These are phyloP conservation scores for Carpinus viminea DNA, from an alignment of 306 rosid genomes.

Conservation along the genomic window DNA sequence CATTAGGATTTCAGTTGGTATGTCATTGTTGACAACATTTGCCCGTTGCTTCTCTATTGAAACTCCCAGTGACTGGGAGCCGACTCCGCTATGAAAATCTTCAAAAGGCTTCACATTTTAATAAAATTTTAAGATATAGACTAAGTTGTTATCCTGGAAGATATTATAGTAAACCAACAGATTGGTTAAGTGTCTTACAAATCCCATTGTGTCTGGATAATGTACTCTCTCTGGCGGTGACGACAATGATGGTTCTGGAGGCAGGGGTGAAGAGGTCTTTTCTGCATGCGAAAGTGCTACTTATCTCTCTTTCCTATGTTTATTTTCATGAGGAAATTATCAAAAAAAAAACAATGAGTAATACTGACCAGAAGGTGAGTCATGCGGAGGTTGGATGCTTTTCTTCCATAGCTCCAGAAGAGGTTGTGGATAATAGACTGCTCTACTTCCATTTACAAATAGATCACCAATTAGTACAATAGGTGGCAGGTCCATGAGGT, in stretches of 20 bases:
- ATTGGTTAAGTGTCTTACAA: constrained; percentile 40
- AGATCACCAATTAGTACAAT: constrained; percentile 50
- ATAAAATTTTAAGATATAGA: constrained; percentile 27
- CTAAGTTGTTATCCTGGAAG: constrained; percentile 9
- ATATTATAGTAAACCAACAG: constrained; percentile 20
- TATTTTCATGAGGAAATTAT: background rate
- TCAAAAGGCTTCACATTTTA: constrained; percentile 53
- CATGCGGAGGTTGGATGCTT: constrained; percentile 51
- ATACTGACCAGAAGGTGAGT: constrained; percentile 69
- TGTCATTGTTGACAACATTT: constrained; percentile 24
- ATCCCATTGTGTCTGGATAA: constrained; percentile 39
- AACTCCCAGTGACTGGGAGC: constrained; percentile 34
- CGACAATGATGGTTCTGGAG: constrained; percentile 58
- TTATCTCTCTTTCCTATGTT: constrained; percentile 18
- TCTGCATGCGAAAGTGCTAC: constrained; percentile 39
- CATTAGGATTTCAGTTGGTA: constrained; percentile 28
- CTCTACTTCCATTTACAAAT: constrained; percentile 45
- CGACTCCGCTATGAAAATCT: constrained; percentile 48
- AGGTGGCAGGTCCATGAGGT: constrained; percentile 79
- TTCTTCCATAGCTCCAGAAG: constrained; percentile 67
- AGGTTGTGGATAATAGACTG: constrained; percentile 69
- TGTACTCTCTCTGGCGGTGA: constrained; percentile 42
- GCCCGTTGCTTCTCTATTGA: constrained; percentile 42
- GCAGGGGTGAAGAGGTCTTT: constrained; percentile 42
- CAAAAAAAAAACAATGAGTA: constrained; percentile 3